Percentiles rank a stretch among this genome's conserved stretches.
Evolutionary conservation across 2,329 filamentous ascomycete genomes (phyloP).

Genomic region (Ceratocystis eucalypticola): DNA sequence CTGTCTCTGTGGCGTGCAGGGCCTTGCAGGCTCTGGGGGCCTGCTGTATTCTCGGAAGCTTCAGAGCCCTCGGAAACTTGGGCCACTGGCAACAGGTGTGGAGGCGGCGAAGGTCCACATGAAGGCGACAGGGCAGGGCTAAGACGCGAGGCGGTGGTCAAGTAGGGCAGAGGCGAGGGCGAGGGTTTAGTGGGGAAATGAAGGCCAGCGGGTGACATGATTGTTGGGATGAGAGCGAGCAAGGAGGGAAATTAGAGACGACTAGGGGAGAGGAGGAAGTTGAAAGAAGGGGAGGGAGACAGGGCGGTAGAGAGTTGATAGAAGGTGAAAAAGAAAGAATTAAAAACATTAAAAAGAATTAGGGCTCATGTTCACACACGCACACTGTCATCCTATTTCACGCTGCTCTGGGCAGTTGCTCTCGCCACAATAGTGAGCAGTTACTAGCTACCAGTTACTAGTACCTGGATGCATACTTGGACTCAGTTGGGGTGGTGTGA

Average conservation of each 20-base stretch:
- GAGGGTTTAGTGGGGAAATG: constrained; percentile 5
- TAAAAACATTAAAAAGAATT: neutral
- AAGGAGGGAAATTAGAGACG: neutral
- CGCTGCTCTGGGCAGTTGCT: neutral
- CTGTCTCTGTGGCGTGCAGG: neutral
- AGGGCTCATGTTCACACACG: neutral
- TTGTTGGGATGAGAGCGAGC: neutral
- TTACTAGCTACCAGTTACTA: too few relatives aligned
- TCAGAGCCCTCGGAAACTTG: neutral
- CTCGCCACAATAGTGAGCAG: neutral
- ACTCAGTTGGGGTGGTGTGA: neutral
- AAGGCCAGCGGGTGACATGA: neutral
- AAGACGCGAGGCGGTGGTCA: neutral
- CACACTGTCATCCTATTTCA: neutral
- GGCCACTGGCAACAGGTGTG: neutral
- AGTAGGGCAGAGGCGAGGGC: neutral
- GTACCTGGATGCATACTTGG: too few relatives aligned
- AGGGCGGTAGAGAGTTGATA: neutral
- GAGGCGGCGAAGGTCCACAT: neutral
- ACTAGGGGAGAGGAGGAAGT: neutral
- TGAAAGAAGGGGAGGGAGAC: neutral
- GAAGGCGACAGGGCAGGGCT: neutral
- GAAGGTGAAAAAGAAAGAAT: neutral
- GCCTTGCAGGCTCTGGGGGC: neutral
- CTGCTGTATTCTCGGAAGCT: too few relatives aligned